phyloP scores from a whole-genome alignment of 2,329 filamentous ascomycete genomes.

The Orbilia brochopaga region DNA sequence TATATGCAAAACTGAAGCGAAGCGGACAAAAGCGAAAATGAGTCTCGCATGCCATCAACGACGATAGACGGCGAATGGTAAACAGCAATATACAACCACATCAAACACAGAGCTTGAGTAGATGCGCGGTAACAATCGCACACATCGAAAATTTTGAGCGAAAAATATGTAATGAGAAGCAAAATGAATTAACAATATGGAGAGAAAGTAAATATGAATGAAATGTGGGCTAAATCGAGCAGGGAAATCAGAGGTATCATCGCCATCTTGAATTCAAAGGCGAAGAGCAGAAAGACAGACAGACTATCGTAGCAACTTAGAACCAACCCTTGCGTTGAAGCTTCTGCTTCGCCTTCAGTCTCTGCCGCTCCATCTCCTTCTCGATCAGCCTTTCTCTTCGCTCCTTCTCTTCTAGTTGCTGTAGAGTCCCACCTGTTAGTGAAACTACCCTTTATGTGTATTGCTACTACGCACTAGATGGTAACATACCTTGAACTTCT shows the following conservation, averaged over 20 bases:
- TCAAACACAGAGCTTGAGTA: too few relatives aligned
- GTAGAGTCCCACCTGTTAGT: conserved; percentile 13
- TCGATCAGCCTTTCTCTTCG: conserved; percentile 29
- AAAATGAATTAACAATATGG: background rate
- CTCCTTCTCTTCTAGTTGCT: conserved; percentile 31
- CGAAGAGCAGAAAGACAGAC: background rate
- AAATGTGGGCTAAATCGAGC: conserved; percentile 1
- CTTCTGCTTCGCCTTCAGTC: conserved; percentile 36
- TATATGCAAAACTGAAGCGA: too few relatives aligned
- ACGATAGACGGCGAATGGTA: too few relatives aligned
- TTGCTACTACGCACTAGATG: background rate
- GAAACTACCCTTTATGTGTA: background rate
- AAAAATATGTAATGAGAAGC: background rate
- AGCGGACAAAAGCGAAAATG: too few relatives aligned
- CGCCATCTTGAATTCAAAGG: background rate
- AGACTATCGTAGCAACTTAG: conserved; percentile 2
- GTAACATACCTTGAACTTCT: conserved; percentile 42
- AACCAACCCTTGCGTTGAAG: conserved; percentile 47
- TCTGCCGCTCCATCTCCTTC: conserved; percentile 30
- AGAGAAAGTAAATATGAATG: background rate
- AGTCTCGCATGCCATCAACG: too few relatives aligned
- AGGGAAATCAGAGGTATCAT: background rate
- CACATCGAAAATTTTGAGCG: background rate
- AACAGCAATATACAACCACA: too few relatives aligned
- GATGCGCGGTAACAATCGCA: background rate